phyloP scores from a whole-genome alignment of 2,329 filamentous ascomycete species.

The Ceratocystiopsis minuta region DNA sequence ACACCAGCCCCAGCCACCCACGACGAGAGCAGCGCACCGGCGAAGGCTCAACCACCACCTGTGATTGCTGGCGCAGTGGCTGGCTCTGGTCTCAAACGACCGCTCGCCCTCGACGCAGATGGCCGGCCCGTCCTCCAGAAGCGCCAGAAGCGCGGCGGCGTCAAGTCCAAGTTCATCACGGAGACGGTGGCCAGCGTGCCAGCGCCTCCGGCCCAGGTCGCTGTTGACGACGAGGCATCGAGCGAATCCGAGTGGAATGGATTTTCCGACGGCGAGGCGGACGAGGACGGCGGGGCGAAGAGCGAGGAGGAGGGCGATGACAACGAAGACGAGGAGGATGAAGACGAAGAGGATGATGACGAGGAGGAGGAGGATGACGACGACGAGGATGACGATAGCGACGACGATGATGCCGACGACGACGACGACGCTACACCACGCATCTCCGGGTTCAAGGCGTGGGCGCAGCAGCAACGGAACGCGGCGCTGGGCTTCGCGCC shows the following conservation, averaged over 20 bases:
- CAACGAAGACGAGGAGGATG: slow-evolving; percentile 13
- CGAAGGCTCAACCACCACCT: neutral
- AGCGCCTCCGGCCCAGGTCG: slow-evolving; percentile 19
- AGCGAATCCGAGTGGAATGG: slow-evolving; percentile 40
- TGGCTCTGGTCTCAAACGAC: slow-evolving; percentile 74
- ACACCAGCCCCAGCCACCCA: neutral
- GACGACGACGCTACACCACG: slow-evolving; percentile 9
- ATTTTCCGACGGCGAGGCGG: slow-evolving; percentile 24
- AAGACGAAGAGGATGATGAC: slow-evolving; percentile 16
- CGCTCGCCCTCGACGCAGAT: slow-evolving; percentile 60
- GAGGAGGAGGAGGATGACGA: slow-evolving; percentile 14
- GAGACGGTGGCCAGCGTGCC: slow-evolving; percentile 45
- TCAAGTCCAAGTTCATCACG: slow-evolving; percentile 51
- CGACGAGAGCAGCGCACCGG: neutral
- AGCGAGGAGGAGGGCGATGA: slow-evolving; percentile 10
- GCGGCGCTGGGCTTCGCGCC: slow-evolving; percentile 53
- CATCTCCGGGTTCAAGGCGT: slow-evolving; percentile 67
- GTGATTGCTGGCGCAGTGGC: slow-evolving; percentile 13
- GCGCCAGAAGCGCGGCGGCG: slow-evolving; percentile 51
- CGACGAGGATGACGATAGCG: slow-evolving; percentile 15
- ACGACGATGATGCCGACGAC: slow-evolving; percentile 17
- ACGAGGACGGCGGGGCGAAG: slow-evolving; percentile 13
- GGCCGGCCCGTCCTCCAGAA: slow-evolving; percentile 71
- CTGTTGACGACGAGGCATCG: slow-evolving; percentile 19
- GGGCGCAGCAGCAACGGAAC: slow-evolving; percentile 77